These are phyloP conservation scores for Populus hybrid DNA, from an alignment of 441 rosid genomes.

Conservation along the genomic window DNA sequence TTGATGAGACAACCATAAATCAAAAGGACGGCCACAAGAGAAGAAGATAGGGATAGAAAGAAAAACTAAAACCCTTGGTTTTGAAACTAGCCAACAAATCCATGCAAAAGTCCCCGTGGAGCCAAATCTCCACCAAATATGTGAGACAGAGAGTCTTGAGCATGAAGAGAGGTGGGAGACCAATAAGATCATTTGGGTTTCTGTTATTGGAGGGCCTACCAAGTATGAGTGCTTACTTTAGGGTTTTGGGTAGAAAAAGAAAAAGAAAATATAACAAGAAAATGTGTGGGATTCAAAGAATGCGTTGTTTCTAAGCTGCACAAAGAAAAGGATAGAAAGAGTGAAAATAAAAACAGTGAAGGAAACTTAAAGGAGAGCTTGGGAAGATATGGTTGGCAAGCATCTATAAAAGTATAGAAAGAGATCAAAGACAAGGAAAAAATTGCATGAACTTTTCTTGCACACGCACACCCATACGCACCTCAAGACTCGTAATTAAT, in stretches of 20 bases:
- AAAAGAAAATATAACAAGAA: slow-evolving; percentile 1
- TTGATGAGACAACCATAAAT: slow-evolving; percentile 16
- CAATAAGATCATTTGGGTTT: slow-evolving; percentile 14
- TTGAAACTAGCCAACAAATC: slow-evolving; percentile 22
- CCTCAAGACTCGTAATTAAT: not conserved
- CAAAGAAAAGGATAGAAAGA: slow-evolving; percentile 26
- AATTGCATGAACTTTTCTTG: slow-evolving; percentile 25
- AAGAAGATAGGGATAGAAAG: slow-evolving; percentile 2
- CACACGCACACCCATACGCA: slow-evolving; percentile 30
- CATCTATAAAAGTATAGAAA: slow-evolving; percentile 34
- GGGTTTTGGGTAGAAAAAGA: slow-evolving; percentile 15
- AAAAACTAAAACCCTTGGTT: not conserved
- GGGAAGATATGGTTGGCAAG: slow-evolving; percentile 53
- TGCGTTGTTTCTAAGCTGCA: slow-evolving; percentile 83
- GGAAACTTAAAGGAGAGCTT: slow-evolving; percentile 42
- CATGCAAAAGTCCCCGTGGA: slow-evolving; percentile 30
- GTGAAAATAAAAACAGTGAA: slow-evolving; percentile 19
- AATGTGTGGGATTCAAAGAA: slow-evolving; percentile 59
- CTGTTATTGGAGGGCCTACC: slow-evolving; percentile 38
- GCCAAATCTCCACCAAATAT: slow-evolving; percentile 33
- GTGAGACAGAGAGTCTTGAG: slow-evolving; percentile 26
- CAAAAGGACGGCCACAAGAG: slow-evolving; percentile 12
- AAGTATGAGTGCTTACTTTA: slow-evolving; percentile 44
- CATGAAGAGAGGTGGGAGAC: slow-evolving; percentile 20
- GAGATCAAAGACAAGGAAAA: slow-evolving; percentile 19